Evolutionary conservation across 78 protist genomes (phyloP).

Genomic region (Chrysochromulina tobinii): DNA sequence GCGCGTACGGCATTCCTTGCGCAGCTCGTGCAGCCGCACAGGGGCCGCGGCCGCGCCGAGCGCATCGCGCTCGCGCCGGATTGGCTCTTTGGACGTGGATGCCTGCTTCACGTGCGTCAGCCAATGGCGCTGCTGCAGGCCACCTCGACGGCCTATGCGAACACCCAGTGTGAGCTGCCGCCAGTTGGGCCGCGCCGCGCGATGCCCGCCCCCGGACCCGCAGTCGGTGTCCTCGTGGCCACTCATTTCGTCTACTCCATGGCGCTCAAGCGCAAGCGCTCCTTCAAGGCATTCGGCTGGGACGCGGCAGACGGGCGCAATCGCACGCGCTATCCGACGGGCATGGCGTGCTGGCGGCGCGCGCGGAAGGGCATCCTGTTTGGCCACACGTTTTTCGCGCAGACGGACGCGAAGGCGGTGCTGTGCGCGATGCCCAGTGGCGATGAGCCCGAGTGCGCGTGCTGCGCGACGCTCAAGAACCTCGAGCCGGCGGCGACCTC

Average conservation of each 20-base stretch:
- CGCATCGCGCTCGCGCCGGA: constrained; percentile 12
- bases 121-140: neutral
- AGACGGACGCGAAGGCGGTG: neutral
- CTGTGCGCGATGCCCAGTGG: neutral
- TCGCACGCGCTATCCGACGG: neutral
- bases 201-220: neutral
- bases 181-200: neutral
- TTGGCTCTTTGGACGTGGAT: constrained; percentile 8
- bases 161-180: too few relatives aligned
- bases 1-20: neutral
- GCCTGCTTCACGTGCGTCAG: neutral
- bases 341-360: neutral
- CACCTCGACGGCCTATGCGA: too few relatives aligned
- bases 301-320: neutral
- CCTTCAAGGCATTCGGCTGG: constrained; percentile 5
- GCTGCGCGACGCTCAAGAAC: neutral
- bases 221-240: constrained; percentile 8
- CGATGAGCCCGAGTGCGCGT: neutral
- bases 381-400: constrained; percentile 10
- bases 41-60: neutral
- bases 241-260: neutral
- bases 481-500: neutral
- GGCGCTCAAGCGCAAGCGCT: constrained; percentile 25
- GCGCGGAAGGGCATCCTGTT: neutral
- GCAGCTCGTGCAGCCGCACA: neutral